A percentile compares a stretch with the other conserved stretches of the same genome.
Conservation (phyloP, 1,139 yeast species). For the Yamadazyma conglobata region DNA sequence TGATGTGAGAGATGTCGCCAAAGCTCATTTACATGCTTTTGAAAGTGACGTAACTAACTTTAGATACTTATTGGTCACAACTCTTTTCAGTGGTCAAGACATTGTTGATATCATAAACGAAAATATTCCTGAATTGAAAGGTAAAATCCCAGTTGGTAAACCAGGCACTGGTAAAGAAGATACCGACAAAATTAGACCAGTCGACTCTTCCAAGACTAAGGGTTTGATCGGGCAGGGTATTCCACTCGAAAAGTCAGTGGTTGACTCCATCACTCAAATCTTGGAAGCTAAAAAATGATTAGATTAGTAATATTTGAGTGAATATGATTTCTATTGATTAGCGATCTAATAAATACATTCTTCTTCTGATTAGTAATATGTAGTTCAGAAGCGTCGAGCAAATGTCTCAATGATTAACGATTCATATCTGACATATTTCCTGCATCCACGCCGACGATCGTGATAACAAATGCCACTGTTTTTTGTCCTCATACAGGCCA, state of each 20-base stretch:
- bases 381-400: too few relatives aligned
- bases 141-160: constrained; percentile 38
- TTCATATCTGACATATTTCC: too few relatives aligned
- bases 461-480: too few relatives aligned
- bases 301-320: too few relatives aligned
- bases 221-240: constrained; percentile 35
- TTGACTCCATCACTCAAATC: constrained; percentile 40
- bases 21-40: constrained; percentile 45
- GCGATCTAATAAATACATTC: too few relatives aligned
- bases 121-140: constrained; percentile 28
- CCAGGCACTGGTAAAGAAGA: constrained; percentile 34
- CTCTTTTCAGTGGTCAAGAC: constrained; percentile 33
- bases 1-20: constrained; percentile 55
- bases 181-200: constrained; percentile 19
- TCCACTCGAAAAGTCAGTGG: constrained; percentile 33
- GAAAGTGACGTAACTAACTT: constrained; percentile 23
- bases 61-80: constrained; percentile 37
- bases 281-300: constrained; percentile 3
- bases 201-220: constrained; percentile 34
- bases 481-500: too few relatives aligned
- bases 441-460: too few relatives aligned
- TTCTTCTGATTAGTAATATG: too few relatives aligned
- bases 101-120: constrained; percentile 30
- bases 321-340: too few relatives aligned
- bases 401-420: too few relatives aligned